Evolutionary conservation across 176 grass and related monocot species (phyloP), one percentile per base, ranked within the genome.

Genomic region (Oryza glaberrima): DNA sequence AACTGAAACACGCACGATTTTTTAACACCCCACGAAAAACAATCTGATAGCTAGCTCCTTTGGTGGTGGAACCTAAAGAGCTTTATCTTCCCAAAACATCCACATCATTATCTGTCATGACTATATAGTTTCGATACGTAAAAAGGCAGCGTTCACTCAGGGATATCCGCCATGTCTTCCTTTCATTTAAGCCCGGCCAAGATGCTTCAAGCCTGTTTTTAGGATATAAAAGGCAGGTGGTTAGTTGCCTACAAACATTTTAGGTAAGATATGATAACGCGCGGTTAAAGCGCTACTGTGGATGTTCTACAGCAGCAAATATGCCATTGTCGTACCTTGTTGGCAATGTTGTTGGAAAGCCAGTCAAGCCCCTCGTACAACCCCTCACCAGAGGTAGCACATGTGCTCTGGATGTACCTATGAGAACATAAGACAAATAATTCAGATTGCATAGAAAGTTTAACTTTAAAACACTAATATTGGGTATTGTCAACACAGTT

Each of bases 331-430:
- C n/a, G 3, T 75, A 90, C 89, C 84, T 90, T 90, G 89, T 83
- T 90, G 11, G 89, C 89, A 22, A 90, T 90, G 76, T 90, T 90
- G 89, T 87, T 90, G 46, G 89, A 90, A 61, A 90, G 89, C 89
- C 89, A 90, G 75, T 90, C 89, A 76, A 90, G 89, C 5, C 89
- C 89, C 69, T 90, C 89, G 0, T 90, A 90, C 84, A 90, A 87
- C 35, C 89, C 89, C 84, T 90, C 89, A 65, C 89, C 89, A 38
- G 89, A 87, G 38, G 89, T 90, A 75, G 89, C 89, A 80, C 89
- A 90, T 35, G 89, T 90, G 80, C 89, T 90, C 75, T 90, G 89
- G 84, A 90, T 90, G 75, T 90, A 90, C 89, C 89, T 90, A 28
- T 15, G 3, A 69, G 17, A 40, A 17, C 23, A 61, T 11, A 68